Base-by-base conservation (phyloP, 805 yeast species). In the Ascoidea asiatica region DNA sequence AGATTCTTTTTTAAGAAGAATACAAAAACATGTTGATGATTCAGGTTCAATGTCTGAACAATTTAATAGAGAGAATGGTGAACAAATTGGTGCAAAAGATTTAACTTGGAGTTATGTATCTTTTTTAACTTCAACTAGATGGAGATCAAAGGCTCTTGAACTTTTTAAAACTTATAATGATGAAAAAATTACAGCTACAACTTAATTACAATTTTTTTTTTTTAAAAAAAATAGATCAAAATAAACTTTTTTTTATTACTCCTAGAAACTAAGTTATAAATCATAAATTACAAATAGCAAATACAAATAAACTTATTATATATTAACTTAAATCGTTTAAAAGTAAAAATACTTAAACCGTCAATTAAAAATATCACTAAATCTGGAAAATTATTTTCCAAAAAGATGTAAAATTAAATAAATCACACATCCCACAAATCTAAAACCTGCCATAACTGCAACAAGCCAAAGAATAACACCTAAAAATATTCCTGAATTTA, bases 101-200 rank as follows among this genome's bases (percentile, higher is more conserved):
- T 72, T 90, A 52, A 89, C 97, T 4, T 90, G 97, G 97, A 81
- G 94, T 48, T 86, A 86, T 58, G 76, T 87, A 23, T 72, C 95
- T 4, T 75, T 83, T 41, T 79, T 81, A 77, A 72, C 76, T 52
- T 75, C 90, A 8, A 64, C 72, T 46, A 69, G 79, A 58, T 29
- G 35, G 35, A 21, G 18, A n/a, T 21, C 11, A 21, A 15, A 38
- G 15, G 21, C 19, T 15, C n/a, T 37, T 19, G 29, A n/a, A 35
- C 22, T 29, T 11, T 35, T 15, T 35, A 21, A 43, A 20, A 37
- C 5, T 8, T 40, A 22, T 43, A 46, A 48, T 15, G 53, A 57
- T 42, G 47, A 42, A 8, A 50, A 48, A 4, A 43, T n/a, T n/a
- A n/a, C n/a, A n/a, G n/a, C n/a, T n/a, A n/a, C n/a, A n/a, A n/a